These are phyloP conservation scores for Sclerotinia minor DNA, from an alignment of 2,329 filamentous ascomycete species.

Conservation along the genomic window DNA sequence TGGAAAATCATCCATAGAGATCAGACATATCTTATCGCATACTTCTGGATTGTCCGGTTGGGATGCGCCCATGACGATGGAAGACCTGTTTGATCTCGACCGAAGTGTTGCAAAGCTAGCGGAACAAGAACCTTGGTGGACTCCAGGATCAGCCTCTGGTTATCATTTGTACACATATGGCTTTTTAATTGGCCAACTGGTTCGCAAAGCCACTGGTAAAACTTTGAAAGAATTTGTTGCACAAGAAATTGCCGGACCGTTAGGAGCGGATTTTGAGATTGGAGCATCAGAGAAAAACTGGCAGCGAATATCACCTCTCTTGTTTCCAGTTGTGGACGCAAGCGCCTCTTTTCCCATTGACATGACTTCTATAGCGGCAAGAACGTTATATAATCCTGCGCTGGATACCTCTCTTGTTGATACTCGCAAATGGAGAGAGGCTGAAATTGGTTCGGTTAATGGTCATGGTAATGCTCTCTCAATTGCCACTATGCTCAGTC, in stretches of 20 bases:
- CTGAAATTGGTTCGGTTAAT: conserved; percentile 47
- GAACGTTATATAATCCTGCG: conserved; percentile 14
- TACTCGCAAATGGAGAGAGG: conserved; percentile 38
- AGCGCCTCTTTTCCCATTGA: not conserved
- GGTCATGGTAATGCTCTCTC: conserved; percentile 50
- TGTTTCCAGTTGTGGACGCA: conserved; percentile 6
- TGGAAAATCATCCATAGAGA: not conserved
- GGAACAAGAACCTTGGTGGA: conserved; percentile 48
- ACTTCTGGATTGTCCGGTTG: conserved; percentile 1
- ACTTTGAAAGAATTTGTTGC: conserved; percentile 47
- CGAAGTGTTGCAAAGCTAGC: conserved; percentile 37
- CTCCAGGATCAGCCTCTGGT: conserved; percentile 46
- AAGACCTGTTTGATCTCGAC: not conserved
- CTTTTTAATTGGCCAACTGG: conserved; percentile 47
- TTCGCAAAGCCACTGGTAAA: conserved; percentile 46
- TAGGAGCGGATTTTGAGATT: conserved; percentile 26
- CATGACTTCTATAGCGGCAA: not conserved
- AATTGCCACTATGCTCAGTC: conserved; percentile 38
- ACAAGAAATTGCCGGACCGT: conserved; percentile 16
- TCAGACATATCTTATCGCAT: conserved; percentile 1
- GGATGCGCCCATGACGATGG: not conserved
- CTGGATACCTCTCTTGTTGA: conserved; percentile 7
- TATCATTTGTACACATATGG: conserved; percentile 48
- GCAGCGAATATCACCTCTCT: conserved; percentile 20
- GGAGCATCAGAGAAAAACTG: conserved; percentile 19